phyloP scores from a whole-genome alignment of 2,329 filamentous ascomycete genomes.

The Piedraia hortae region DNA sequence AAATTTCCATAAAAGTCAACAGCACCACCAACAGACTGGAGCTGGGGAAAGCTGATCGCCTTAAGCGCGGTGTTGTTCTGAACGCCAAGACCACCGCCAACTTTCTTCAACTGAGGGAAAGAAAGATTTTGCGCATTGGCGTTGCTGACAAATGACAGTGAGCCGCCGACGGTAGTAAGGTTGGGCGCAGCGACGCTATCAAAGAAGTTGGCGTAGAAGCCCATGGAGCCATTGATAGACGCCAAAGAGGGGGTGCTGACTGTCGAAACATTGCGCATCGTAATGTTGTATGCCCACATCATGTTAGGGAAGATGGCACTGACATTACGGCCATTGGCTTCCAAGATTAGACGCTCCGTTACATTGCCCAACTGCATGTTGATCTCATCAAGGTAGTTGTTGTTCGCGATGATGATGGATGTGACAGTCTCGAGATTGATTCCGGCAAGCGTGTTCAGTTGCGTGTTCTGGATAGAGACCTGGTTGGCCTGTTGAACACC shows the following conservation, averaged over 20 bases:
- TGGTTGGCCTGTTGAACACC: slow-evolving; percentile 37
- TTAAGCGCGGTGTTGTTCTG: slow-evolving; percentile 65
- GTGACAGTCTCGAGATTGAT: slow-evolving; percentile 52
- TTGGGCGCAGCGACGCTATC: slow-evolving; percentile 34
- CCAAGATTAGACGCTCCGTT: slow-evolving; percentile 40
- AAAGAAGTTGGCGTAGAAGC: slow-evolving; percentile 60
- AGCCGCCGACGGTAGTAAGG: slow-evolving; percentile 36
- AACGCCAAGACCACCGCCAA: slow-evolving; percentile 59
- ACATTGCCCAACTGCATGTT: slow-evolving; percentile 55
- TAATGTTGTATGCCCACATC: slow-evolving; percentile 50
- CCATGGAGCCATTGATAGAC: slow-evolving; percentile 49
- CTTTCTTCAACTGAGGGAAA: slow-evolving; percentile 36
- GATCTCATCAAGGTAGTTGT: slow-evolving; percentile 49
- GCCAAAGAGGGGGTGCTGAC: slow-evolving; percentile 47
- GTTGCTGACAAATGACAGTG: slow-evolving; percentile 31
- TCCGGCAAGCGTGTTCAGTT: slow-evolving; percentile 48
- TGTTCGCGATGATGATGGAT: slow-evolving; percentile 68
- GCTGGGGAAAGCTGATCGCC: slow-evolving; percentile 35
- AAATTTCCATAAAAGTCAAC: slow-evolving; percentile 70
- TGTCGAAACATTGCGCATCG: slow-evolving; percentile 50
- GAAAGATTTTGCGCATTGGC: slow-evolving; percentile 40
- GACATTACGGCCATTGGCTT: slow-evolving; percentile 52
- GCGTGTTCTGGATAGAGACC: slow-evolving; percentile 64
- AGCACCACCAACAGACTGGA: slow-evolving; percentile 48
- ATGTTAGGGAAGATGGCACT: slow-evolving; percentile 53